These are phyloP conservation scores for Flaveria ramosissima DNA, from an alignment of 129 eudicot genomes.

Conservation along the genomic window DNA sequence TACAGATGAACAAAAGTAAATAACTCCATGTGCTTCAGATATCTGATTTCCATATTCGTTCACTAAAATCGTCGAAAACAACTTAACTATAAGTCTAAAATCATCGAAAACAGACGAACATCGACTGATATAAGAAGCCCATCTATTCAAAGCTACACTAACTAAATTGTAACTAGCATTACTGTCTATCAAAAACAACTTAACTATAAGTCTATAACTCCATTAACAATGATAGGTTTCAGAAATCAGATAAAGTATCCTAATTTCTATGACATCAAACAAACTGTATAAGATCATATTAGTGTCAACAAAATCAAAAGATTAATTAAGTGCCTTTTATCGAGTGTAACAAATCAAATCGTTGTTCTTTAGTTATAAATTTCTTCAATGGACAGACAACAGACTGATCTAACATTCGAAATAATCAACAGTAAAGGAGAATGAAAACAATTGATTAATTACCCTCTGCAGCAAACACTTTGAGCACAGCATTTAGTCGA, in stretches of 20 bases:
- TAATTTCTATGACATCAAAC: not conserved
- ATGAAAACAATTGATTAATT: not conserved
- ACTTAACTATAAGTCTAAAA: too few relatives aligned
- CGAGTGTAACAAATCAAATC: not conserved
- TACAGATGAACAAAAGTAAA: not conserved
- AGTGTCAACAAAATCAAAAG: not conserved
- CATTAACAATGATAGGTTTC: not conserved
- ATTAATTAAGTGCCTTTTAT: not conserved
- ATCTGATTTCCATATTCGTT: constrained; percentile 5
- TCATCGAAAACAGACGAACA: too few relatives aligned
- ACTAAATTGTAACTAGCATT: constrained; percentile 13
- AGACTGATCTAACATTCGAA: not conserved
- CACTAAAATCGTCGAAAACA: constrained; percentile 9
- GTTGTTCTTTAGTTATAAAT: not conserved
- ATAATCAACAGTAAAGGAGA: constrained; percentile 19
- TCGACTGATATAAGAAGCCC: not conserved
- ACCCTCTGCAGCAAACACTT: constrained; percentile 81
- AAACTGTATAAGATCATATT: not conserved
- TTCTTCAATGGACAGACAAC: not conserved
- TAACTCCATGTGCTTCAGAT: not conserved
- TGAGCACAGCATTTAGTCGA: constrained; percentile 63
- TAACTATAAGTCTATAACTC: too few relatives aligned
- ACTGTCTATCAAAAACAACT: not conserved
- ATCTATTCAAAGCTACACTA: not conserved
- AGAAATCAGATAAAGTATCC: constrained; percentile 5